Percentiles rank a stretch among this genome's conserved stretches.
Evolutionary conservation across 176 grass and related monocot species (phyloP).

Genomic region (Avena atlantica): DNA sequence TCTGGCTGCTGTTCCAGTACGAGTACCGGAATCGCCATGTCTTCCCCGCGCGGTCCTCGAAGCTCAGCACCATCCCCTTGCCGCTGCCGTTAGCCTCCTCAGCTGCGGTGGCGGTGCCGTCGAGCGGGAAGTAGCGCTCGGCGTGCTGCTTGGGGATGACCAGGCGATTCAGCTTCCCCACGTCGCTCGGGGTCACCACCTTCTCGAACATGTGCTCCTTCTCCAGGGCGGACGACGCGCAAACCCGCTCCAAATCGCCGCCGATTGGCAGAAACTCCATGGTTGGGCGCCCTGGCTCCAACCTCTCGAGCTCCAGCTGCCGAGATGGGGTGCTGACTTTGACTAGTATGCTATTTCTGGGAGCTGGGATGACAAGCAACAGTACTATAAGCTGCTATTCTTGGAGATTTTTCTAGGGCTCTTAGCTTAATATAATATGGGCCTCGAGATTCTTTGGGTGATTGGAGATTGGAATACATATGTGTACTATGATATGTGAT

Average conservation of each 20-base stretch:
- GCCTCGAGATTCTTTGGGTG: not conserved
- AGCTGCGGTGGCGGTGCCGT: constrained; percentile 6
- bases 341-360: constrained; percentile 53
- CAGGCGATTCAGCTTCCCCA: constrained; percentile 94
- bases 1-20: constrained; percentile 99
- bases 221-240: constrained; percentile 49
- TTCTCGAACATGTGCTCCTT: constrained; percentile 99
- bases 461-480: constrained; percentile 29
- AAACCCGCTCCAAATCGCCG: constrained; percentile 18
- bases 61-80: constrained; percentile 84
- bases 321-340: constrained; percentile 50
- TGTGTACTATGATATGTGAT: not conserved
- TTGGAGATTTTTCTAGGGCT: constrained; percentile 36
- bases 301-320: constrained; percentile 18
- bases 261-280: constrained; percentile 53
- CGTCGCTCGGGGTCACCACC: constrained; percentile 93
- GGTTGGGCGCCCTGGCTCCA: constrained; percentile 1
- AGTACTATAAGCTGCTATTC: constrained; percentile 46
- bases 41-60: constrained; percentile 84
- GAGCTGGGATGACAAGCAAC: constrained; percentile 34
- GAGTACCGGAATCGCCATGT: constrained; percentile 96
- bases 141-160: constrained; percentile 98
- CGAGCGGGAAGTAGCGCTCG: constrained; percentile 86
- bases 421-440: constrained; percentile 46
- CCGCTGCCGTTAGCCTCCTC: constrained; percentile 28